phyloP scores from a whole-genome alignment of 140 eudicot species.

The Erigeron philadelphicus region DNA sequence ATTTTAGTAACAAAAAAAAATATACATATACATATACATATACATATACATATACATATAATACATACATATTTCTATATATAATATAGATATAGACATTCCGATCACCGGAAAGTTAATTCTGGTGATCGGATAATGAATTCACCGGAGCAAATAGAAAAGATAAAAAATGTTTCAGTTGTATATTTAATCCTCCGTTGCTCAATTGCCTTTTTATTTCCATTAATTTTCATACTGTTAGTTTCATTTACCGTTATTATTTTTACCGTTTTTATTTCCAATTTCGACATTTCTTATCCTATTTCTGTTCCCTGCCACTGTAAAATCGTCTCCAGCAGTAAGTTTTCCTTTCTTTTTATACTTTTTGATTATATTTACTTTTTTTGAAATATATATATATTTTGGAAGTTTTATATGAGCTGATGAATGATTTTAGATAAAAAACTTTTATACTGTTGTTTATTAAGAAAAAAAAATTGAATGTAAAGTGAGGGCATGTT shows the following conservation, averaged over 20 bases:
- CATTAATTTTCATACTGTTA: constrained; percentile 22
- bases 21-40: too few species aligned
- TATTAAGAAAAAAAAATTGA: too few species aligned
- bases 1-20: too few species aligned
- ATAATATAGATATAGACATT: too few species aligned
- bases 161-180: constrained; percentile 12
- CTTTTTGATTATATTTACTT: not conserved
- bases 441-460: too few species aligned
- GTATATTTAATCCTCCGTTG: constrained; percentile 26
- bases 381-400: not conserved
- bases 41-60: too few species aligned
- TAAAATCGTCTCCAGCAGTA: constrained; percentile 83
- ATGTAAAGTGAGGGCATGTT: too few species aligned
- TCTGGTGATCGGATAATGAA: constrained; percentile 62
- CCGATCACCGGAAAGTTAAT: constrained; percentile 46
- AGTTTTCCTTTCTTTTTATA: constrained; percentile 21
- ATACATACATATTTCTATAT: too few species aligned
- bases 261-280: constrained; percentile 43
- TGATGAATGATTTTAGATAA: too few species aligned
- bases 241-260: constrained; percentile 37
- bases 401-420: not conserved
- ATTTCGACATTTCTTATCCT: constrained; percentile 54
- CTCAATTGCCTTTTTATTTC: constrained; percentile 29
- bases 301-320: constrained; percentile 76
- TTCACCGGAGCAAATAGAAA: constrained; percentile 38